Evolutionary conservation across 2,329 filamentous ascomycete genomes (phyloP).

Genomic region (Aureobasidium sp.): DNA sequence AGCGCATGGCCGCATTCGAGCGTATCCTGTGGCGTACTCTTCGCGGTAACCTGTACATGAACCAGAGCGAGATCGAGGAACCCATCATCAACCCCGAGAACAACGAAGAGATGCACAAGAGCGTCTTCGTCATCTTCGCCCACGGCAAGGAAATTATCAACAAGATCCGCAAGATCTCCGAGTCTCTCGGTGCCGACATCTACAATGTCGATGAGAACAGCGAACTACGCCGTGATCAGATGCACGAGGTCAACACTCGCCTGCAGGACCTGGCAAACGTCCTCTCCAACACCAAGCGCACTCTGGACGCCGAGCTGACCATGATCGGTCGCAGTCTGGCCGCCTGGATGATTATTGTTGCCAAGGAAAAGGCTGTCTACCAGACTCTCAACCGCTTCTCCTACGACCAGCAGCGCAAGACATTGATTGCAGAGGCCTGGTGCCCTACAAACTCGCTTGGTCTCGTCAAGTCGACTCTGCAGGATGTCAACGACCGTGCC

Average conservation of each 20-base stretch:
- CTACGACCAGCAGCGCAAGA: constrained; percentile 91
- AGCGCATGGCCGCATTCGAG: constrained; percentile 91
- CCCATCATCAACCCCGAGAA: constrained; percentile 82
- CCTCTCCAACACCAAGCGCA: constrained; percentile 87
- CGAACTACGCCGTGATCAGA: constrained; percentile 88
- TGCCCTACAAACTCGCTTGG: constrained; percentile 85
- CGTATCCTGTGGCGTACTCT: constrained; percentile 95
- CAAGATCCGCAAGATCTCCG: constrained; percentile 98
- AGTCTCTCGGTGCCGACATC: constrained; percentile 89
- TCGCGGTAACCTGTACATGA: constrained; percentile 98
- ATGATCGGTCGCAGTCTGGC: constrained; percentile 89
- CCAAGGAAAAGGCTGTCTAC: constrained; percentile 98
- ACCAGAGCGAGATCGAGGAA: constrained; percentile 96
- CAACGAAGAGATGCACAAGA: constrained; percentile 91
- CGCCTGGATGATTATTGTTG: constrained; percentile 94
- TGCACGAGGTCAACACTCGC: constrained; percentile 93
- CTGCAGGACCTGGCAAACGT: constrained; percentile 88
- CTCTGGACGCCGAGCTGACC: constrained; percentile 82
- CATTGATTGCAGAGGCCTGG: constrained; percentile 96
- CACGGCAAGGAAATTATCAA: constrained; percentile 97
- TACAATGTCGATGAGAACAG: constrained; percentile 98
- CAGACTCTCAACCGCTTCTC: constrained; percentile 93
- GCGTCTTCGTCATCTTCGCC: constrained; percentile 98
- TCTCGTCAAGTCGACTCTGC: constrained; percentile 83
- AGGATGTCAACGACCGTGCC: constrained; percentile 93